These are phyloP conservation scores for Emergomyces africanus DNA, from an alignment of 2,329 filamentous ascomycete genomes.

Conservation along the genomic window DNA sequence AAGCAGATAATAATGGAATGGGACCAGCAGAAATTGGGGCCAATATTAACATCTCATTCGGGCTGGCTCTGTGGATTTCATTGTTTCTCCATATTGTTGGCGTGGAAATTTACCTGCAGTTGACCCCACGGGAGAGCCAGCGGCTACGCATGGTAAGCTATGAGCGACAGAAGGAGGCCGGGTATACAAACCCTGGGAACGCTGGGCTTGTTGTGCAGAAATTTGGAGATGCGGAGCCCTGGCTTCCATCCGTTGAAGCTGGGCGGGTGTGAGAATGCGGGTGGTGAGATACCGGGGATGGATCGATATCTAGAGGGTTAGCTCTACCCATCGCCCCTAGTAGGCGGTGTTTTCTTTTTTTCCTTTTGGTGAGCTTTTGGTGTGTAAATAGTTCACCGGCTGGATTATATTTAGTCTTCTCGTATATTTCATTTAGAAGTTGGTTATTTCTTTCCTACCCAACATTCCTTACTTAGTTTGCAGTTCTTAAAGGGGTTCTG, in stretches of 20 bases:
- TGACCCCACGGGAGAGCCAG: conserved; percentile 43
- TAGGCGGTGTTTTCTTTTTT: too few relatives aligned
- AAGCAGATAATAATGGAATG: conserved; percentile 7
- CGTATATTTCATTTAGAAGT: background rate
- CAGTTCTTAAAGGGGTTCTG: background rate
- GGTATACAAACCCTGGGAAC: conserved; percentile 38
- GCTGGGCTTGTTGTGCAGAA: conserved; percentile 35
- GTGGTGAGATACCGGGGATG: background rate
- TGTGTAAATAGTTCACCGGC: background rate
- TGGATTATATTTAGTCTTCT: background rate
- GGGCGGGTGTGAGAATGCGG: background rate
- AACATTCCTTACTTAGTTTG: background rate
- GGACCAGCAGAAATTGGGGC: conserved; percentile 26
- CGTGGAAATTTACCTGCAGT: conserved; percentile 37
- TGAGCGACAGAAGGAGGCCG: conserved; percentile 43
- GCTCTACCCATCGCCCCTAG: too few relatives aligned
- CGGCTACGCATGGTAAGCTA: conserved; percentile 45
- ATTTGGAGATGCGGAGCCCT: conserved; percentile 24
- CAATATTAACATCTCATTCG: conserved; percentile 38
- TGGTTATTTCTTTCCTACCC: background rate
- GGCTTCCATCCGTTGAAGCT: conserved; percentile 1
- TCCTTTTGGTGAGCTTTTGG: background rate
- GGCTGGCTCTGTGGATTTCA: conserved; percentile 41
- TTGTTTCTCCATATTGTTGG: conserved; percentile 39
- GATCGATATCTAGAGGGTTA: background rate